phyloP scores from a whole-genome alignment of 805 yeast genomes.

The Wickerhamomyces hampshirensis region DNA sequence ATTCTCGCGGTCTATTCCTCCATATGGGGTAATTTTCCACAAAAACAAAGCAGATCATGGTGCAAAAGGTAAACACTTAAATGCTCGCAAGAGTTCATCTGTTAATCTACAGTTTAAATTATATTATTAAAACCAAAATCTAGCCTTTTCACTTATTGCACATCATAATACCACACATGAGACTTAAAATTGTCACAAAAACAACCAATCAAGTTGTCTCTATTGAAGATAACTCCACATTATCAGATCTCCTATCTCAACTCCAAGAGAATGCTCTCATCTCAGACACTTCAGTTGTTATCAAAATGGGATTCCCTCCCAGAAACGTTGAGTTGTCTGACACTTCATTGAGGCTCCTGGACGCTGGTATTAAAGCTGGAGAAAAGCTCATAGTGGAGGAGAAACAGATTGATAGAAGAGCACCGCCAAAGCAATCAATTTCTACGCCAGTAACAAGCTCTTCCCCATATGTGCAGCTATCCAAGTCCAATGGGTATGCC shows the following conservation, averaged over 20 bases:
- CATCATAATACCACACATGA: too few species aligned
- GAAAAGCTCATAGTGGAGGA: slow-evolving; percentile 47
- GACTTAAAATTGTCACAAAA: slow-evolving; percentile 31
- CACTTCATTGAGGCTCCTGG: slow-evolving; percentile 25
- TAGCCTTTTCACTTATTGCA: too few species aligned
- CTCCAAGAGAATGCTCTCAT: slow-evolving; percentile 9
- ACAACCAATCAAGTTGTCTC: slow-evolving; percentile 29
- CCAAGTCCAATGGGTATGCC: slow-evolving; percentile 29
- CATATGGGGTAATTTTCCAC: too few species aligned
- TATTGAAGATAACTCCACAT: slow-evolving; percentile 32
- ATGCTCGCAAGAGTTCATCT: too few species aligned
- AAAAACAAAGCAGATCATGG: too few species aligned
- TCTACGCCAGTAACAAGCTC: slow-evolving; percentile 6
- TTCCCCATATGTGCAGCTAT: slow-evolving; percentile 7
- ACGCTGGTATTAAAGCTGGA: slow-evolving; percentile 49
- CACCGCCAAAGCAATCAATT: slow-evolving; percentile 1
- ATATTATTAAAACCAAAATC: neutral
- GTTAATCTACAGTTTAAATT: neutral
- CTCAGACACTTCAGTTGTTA: slow-evolving; percentile 11
- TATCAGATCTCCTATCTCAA: slow-evolving; percentile 28
- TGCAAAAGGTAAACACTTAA: too few species aligned
- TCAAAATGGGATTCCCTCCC: slow-evolving; percentile 64
- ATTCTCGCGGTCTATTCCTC: too few species aligned
- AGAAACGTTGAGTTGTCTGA: slow-evolving; percentile 32
- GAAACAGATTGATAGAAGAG: too few species aligned